Base-by-base conservation (phyloP, 257 asterid genomes). In the Jasminum sambac region DNA sequence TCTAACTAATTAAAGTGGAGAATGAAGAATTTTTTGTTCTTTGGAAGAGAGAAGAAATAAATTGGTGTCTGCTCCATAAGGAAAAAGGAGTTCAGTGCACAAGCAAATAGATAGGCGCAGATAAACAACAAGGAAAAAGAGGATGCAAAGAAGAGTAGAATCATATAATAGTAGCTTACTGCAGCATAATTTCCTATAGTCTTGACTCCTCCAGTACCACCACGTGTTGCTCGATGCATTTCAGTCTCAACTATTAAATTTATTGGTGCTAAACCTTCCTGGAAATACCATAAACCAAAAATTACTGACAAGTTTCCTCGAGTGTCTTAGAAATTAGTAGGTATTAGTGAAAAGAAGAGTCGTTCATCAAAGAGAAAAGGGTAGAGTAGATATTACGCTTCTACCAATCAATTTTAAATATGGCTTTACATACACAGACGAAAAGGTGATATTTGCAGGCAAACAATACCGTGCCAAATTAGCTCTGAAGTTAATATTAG, bases 251-350 rank as follows among this genome's bases (percentile, higher is more conserved):
- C 90, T 50, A 91, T 77, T 86, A 95, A 83, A 79, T 95, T 84
- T 67, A 95, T 91, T 42, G 99, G 99, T 34, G 99, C 89, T 88
- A 95, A 79, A 68, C 99, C 98, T 89, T 95, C 98, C 99, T 95
- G 92, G 16, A 23, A 67, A 69, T 44, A 72, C 11, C 79, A 21
- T 16, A 25, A 58, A 42, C 12, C 30, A 26, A 36, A 11, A 37
- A 40, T 50, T 64, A 57, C 64, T 46, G 30, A 17, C 19, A 60
- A 26, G 48, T 8, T 43, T 57, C 11, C 2, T 39, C 14, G 16
- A 52, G 25, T 0, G 16, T 10, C 2, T 55, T 12, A 52, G 42
- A 66, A 65, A 59, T 36, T 6, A 6, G 64, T 40, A 19, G n/a
- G 21, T 16, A 36, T 40, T 13, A n/a, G 26, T 11, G 41, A 42